Percentiles rank a stretch among this genome's conserved stretches.
These are phyloP conservation scores for Wickerhamiella bombiphila DNA, from an alignment of 805 yeast species.

Conservation along the genomic window DNA sequence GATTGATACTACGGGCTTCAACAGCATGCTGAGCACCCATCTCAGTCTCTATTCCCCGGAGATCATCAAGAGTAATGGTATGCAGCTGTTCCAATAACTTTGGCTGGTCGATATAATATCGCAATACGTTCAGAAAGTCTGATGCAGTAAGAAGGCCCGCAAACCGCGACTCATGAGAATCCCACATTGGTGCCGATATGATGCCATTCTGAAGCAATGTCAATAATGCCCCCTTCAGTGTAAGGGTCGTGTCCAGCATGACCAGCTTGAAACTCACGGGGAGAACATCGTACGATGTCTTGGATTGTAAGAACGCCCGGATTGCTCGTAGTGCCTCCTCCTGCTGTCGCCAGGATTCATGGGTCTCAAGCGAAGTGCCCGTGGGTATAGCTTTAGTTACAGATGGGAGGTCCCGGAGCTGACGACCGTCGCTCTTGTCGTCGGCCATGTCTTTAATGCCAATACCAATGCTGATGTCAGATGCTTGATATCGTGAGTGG, in stretches of 20 bases:
- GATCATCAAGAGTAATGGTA: slow-evolving; percentile 66
- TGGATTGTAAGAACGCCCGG: slow-evolving; percentile 67
- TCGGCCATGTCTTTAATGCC: too few species aligned
- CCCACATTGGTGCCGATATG: slow-evolving; percentile 96
- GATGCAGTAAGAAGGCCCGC: slow-evolving; percentile 87
- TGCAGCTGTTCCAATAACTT: slow-evolving; percentile 82
- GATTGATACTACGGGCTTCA: slow-evolving; percentile 80
- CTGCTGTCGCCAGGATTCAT: slow-evolving; percentile 28
- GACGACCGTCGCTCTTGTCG: too few species aligned
- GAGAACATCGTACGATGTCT: slow-evolving; percentile 89
- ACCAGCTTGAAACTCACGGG: slow-evolving; percentile 90
- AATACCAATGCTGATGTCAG: too few species aligned
- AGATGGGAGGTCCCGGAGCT: too few species aligned
- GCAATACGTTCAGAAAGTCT: slow-evolving; percentile 89
- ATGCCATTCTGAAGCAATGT: slow-evolving; percentile 84
- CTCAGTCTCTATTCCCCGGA: slow-evolving; percentile 73
- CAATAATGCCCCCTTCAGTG: slow-evolving; percentile 80
- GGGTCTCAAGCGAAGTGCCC: too few species aligned
- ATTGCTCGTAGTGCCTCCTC: slow-evolving; percentile 67
- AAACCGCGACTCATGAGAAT: slow-evolving; percentile 71
- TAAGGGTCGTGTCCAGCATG: slow-evolving; percentile 79
- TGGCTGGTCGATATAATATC: slow-evolving; percentile 76
- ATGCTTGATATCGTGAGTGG: too few species aligned
- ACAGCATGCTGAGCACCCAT: slow-evolving; percentile 66
- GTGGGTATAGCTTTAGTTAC: too few species aligned